These are phyloP conservation scores for Remersonia thermophila DNA, from an alignment of 2,329 filamentous ascomycete genomes.

Conservation along the genomic window DNA sequence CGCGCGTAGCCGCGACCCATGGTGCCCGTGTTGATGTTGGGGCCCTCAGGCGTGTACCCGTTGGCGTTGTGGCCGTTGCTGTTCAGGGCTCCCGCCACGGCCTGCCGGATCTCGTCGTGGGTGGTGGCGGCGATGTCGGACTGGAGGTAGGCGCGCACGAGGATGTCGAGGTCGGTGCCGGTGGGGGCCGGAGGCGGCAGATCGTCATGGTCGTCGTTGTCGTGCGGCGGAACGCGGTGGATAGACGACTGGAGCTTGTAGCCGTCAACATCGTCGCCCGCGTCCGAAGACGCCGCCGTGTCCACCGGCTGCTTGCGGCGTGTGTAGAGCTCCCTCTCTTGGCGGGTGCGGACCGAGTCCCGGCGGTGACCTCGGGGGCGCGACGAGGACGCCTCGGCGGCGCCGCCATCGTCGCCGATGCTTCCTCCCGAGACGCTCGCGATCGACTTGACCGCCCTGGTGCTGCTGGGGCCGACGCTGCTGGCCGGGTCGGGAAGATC, in stretches of 20 bases:
- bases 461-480: constrained; percentile 72
- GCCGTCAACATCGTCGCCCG: constrained; percentile 37
- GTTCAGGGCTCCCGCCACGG: constrained; percentile 49
- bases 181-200: constrained; percentile 46
- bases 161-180: constrained; percentile 67
- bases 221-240: constrained; percentile 38
- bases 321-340: constrained; percentile 84
- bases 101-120: constrained; percentile 64
- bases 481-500: constrained; percentile 39
- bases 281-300: constrained; percentile 51
- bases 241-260: constrained; percentile 37
- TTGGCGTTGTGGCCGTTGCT: constrained; percentile 56
- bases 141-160: constrained; percentile 62
- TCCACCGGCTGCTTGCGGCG: constrained; percentile 55
- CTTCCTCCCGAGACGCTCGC: constrained; percentile 63
- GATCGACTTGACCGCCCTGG: constrained; percentile 79
- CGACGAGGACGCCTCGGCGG: constrained; percentile 45
- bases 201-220: constrained; percentile 58
- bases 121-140: constrained; percentile 68
- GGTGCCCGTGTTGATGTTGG: constrained; percentile 41
- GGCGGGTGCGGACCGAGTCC: constrained; percentile 70
- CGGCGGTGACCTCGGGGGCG: constrained; percentile 59
- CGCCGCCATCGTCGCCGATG: constrained; percentile 55
- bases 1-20: constrained; percentile 73
- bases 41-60: constrained; percentile 32